Evolutionary conservation across 805 yeast species (phyloP).

Genomic region (Komagataella ulmi): DNA sequence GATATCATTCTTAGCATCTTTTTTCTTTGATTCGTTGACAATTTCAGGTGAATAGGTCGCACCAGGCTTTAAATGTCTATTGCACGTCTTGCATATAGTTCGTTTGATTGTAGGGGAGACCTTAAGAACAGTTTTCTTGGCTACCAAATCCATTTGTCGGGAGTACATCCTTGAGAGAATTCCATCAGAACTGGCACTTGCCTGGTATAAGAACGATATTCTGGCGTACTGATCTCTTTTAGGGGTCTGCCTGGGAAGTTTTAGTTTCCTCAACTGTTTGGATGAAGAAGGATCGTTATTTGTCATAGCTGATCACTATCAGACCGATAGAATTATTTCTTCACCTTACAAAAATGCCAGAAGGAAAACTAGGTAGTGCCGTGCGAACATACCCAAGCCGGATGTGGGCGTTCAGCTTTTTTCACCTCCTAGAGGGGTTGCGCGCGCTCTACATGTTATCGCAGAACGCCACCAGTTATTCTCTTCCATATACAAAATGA

Average conservation of each 20-base stretch:
- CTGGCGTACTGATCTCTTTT: slow-evolving; percentile 44
- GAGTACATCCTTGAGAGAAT: slow-evolving; percentile 43
- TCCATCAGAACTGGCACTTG: slow-evolving; percentile 24
- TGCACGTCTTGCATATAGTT: slow-evolving; percentile 55
- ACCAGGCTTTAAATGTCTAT: slow-evolving; percentile 36
- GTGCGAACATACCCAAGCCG: neutral
- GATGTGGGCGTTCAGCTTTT: neutral
- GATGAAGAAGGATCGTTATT: neutral
- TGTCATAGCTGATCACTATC: neutral
- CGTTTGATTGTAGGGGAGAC: slow-evolving; percentile 57
- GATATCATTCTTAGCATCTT: slow-evolving; percentile 25
- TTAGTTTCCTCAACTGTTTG: slow-evolving; percentile 3
- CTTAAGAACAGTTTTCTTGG: slow-evolving; percentile 55
- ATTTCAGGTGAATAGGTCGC: slow-evolving; percentile 23
- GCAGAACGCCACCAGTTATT: neutral
- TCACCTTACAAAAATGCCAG: neutral
- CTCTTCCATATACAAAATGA: slow-evolving; percentile 34
- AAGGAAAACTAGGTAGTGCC: neutral
- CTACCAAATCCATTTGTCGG: slow-evolving; percentile 41
- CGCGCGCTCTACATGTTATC: neutral
- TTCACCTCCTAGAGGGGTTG: neutral
- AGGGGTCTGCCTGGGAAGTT: slow-evolving; percentile 26
- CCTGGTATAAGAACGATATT: slow-evolving; percentile 44
- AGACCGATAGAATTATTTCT: no score
- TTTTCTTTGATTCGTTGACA: slow-evolving; percentile 24